Conservation (phyloP, 192 early-diverging fungal species). For the Paraglomus brasilianum region DNA sequence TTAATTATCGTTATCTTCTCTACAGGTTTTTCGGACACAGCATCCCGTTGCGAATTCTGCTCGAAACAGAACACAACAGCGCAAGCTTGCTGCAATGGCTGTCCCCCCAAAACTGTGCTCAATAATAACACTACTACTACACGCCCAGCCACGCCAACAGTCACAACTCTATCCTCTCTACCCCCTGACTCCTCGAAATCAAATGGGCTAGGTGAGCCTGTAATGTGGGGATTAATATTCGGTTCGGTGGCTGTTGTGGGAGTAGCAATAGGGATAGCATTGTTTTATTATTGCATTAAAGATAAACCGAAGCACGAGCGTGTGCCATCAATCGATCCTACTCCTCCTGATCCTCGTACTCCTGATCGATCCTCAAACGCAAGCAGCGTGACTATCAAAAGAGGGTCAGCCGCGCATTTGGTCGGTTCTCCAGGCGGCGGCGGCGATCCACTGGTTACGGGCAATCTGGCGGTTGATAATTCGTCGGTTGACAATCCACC, state of each 20-base stretch:
- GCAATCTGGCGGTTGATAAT: no score
- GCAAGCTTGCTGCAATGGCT: neutral
- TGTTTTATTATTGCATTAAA: neutral
- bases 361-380: no score
- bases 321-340: no score
- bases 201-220: neutral
- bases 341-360: no score
- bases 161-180: neutral
- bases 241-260: neutral
- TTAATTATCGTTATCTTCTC: neutral
- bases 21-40: conserved; percentile 3
- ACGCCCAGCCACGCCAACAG: neutral
- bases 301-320: neutral
- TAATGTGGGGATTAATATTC: neutral
- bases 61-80: neutral
- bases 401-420: no score
- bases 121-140: neutral
- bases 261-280: neutral
- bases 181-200: neutral
- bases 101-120: neutral
- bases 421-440: no score
- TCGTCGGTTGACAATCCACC: no score
- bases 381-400: no score
- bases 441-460: no score
- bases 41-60: conserved; percentile 14